Percentiles rank a stretch among this genome's conserved stretches.
These are phyloP conservation scores for Monilinia vaccinii-corymbosi DNA, from an alignment of 2,329 filamentous ascomycete species.

Conservation along the genomic window DNA sequence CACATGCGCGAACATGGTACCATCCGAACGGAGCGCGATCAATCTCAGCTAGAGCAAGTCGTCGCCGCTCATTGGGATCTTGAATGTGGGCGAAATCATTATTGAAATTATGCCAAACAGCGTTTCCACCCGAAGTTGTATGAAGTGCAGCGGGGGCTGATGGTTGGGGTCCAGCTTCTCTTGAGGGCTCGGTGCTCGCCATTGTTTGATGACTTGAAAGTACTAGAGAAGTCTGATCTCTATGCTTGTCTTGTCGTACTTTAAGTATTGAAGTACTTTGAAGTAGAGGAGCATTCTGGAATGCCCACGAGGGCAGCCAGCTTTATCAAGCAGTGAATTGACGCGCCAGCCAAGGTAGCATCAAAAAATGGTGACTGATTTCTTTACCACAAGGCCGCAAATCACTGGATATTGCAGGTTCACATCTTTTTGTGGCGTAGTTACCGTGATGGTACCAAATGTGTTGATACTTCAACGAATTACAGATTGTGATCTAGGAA, in stretches of 20 bases:
- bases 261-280: background rate
- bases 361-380: background rate
- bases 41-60: slow-evolving; percentile 71
- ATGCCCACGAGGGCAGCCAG: background rate
- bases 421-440: background rate
- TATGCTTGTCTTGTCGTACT: background rate
- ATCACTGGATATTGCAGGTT: background rate
- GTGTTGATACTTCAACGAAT: slow-evolving; percentile 4
- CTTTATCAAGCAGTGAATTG: slow-evolving; percentile 6
- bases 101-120: slow-evolving; percentile 69
- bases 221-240: background rate
- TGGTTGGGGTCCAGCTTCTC: background rate
- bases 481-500: background rate
- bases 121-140: slow-evolving; percentile 53
- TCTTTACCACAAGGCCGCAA: background rate
- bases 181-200: background rate
- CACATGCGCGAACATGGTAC: slow-evolving; percentile 65
- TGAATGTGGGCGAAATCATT: slow-evolving; percentile 58
- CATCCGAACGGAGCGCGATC: slow-evolving; percentile 76
- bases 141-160: slow-evolving; percentile 2
- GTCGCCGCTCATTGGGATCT: slow-evolving; percentile 69
- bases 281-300: background rate
- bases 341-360: background rate
- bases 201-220: background rate
- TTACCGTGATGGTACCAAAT: background rate